A percentile compares a stretch with the other conserved stretches of the same genome.
Evolutionary conservation across 768 basidiomycete genomes (phyloP).

Genomic region (Pisolithus orientalis): DNA sequence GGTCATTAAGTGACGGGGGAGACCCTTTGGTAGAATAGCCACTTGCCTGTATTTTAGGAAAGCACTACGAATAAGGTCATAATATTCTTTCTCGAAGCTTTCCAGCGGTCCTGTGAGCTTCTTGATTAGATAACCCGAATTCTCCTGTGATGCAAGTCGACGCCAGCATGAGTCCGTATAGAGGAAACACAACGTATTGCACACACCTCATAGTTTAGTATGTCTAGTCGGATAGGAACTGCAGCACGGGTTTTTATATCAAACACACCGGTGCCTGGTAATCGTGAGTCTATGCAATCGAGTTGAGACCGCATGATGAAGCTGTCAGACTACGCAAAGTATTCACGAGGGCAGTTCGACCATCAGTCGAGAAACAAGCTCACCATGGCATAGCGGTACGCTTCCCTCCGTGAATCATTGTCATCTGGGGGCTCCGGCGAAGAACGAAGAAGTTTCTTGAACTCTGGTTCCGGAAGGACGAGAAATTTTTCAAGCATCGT

Average conservation of each 20-base stretch:
- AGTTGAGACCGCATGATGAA: conserved; percentile 95
- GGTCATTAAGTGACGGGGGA: not conserved
- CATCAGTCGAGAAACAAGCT: conserved; percentile 7
- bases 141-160: conserved; percentile 43
- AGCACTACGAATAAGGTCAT: conserved; percentile 88
- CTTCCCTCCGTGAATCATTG: conserved; percentile 46
- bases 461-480: conserved; percentile 59
- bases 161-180: not conserved
- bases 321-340: conserved; percentile 26
- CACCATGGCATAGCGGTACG: conserved; percentile 85
- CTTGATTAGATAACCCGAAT: conserved; percentile 72
- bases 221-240: conserved; percentile 75
- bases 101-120: conserved; percentile 54
- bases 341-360: not conserved
- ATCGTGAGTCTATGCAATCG: conserved; percentile 72
- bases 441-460: conserved; percentile 48
- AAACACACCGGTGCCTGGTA: conserved; percentile 90
- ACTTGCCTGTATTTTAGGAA: conserved; percentile 88
- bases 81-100: conserved; percentile 92
- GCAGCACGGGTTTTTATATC: conserved; percentile 95
- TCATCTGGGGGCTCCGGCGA: conserved; percentile 20
- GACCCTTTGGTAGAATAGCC: not conserved
- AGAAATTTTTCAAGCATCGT: conserved; percentile 85
- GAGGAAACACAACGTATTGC: not conserved
- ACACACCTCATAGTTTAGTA: conserved; percentile 70